Percentiles rank a stretch among this genome's conserved stretches.
Evolutionary conservation across 768 basidiomycete genomes (phyloP).

Genomic region (Pleurotus salmoneostramineus): DNA sequence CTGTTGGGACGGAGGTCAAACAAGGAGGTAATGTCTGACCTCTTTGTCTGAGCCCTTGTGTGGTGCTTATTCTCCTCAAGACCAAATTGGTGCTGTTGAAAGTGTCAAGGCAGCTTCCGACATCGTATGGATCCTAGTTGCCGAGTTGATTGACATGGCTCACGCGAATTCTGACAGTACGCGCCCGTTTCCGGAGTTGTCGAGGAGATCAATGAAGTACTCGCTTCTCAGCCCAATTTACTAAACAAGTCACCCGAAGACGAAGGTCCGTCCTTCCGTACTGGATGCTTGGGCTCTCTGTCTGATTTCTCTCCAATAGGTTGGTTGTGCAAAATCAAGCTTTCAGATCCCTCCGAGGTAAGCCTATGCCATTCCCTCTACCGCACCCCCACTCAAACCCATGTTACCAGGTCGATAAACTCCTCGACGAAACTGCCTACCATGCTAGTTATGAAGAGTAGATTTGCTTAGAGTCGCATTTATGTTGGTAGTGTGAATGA

Average conservation of each 20-base stretch:
- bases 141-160: background rate
- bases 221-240: conserved; percentile 68
- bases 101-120: conserved; percentile 97
- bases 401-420: conserved; percentile 50
- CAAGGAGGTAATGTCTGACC: conserved; percentile 63
- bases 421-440: conserved; percentile 81
- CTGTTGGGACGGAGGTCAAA: conserved; percentile 52
- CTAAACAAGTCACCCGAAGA: conserved; percentile 87
- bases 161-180: conserved; percentile 45
- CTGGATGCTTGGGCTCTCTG: background rate
- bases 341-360: conserved; percentile 78
- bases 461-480: background rate
- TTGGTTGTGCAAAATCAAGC: conserved; percentile 93
- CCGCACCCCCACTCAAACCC: background rate
- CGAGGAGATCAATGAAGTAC: conserved; percentile 69
- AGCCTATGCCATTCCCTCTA: background rate
- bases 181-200: conserved; percentile 89
- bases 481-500: background rate
- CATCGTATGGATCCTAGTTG: conserved; percentile 51
- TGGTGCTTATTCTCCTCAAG: conserved; percentile 30
- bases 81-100: conserved; percentile 87
- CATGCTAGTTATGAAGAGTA: conserved; percentile 32
- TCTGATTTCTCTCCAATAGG: conserved; percentile 40
- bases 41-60: background rate
- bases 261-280: conserved; percentile 51